Evolutionary conservation across 805 yeast species (phyloP).

Genomic region (Cyberlindnera mississippiensis): DNA sequence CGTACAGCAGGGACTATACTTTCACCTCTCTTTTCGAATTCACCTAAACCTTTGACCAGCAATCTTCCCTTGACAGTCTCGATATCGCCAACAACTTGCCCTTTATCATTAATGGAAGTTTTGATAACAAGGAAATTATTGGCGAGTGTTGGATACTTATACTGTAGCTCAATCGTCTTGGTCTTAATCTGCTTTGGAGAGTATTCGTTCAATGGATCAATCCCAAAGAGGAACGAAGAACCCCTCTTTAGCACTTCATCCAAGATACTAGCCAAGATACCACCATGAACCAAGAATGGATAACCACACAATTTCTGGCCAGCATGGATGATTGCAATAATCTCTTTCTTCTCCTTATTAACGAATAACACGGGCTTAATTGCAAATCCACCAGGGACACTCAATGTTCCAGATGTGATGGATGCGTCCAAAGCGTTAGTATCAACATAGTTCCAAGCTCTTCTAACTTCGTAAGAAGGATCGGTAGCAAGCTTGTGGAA

Average conservation of each 20-base stretch:
- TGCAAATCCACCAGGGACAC: conserved; percentile 75
- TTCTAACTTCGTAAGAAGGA: conserved; percentile 34
- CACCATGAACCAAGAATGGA: conserved; percentile 88
- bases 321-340: conserved; percentile 65
- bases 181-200: conserved; percentile 42
- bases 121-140: conserved; percentile 70
- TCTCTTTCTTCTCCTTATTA: conserved; percentile 50
- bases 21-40: conserved; percentile 28
- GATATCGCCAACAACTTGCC: conserved; percentile 47
- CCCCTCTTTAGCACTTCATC: conserved; percentile 70
- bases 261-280: conserved; percentile 73
- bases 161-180: conserved; percentile 44
- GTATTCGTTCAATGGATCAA: conserved; percentile 34
- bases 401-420: conserved; percentile 49
- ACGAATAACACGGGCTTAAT: conserved; percentile 68
- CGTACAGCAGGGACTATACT: not conserved
- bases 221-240: conserved; percentile 36
- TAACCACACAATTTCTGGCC: conserved; percentile 82
- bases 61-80: conserved; percentile 48
- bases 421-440: conserved; percentile 31
- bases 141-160: conserved; percentile 71
- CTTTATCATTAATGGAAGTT: conserved; percentile 38
- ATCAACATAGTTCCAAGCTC: conserved; percentile 46
- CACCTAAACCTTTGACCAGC: conserved; percentile 55
- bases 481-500: conserved; percentile 43